Evolutionary conservation across 31 red algal genomes (phyloP).

Genomic region (Odonthalia washingtoniensis): DNA sequence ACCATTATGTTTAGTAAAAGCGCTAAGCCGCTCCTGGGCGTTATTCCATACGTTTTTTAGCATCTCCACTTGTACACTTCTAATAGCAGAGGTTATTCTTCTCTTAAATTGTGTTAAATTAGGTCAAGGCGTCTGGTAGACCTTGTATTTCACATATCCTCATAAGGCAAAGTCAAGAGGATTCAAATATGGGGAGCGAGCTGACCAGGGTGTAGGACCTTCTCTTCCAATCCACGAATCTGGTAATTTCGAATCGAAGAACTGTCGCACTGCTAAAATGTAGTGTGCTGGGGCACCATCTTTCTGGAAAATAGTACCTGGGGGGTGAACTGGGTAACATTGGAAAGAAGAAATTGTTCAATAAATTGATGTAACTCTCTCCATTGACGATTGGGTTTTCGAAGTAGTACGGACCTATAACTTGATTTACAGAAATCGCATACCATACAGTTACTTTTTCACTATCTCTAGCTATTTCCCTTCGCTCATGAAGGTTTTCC

Average conservation of each 20-base stretch:
- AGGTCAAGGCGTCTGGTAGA: neutral
- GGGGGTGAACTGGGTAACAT: neutral
- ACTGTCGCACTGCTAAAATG: too few relatives aligned
- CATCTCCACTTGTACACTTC: neutral
- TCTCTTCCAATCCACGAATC: too few relatives aligned
- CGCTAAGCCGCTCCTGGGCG: too few relatives aligned
- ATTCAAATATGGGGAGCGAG: neutral
- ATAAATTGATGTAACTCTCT: neutral
- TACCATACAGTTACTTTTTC: too few relatives aligned
- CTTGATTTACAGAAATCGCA: too few relatives aligned
- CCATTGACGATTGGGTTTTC: too few relatives aligned
- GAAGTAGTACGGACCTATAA: too few relatives aligned
- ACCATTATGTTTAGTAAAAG: too few relatives aligned
- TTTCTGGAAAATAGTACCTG: neutral
- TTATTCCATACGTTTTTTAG: neutral
- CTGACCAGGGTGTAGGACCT: neutral
- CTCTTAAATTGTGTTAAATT: neutral
- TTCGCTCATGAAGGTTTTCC: too few relatives aligned
- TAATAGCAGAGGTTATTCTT: too few relatives aligned
- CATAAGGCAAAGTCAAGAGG: neutral
- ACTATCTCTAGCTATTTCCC: too few relatives aligned
- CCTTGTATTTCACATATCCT: neutral
- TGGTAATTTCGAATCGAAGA: neutral
- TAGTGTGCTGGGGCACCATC: neutral
- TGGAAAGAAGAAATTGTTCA: neutral